A percentile compares a stretch with the other conserved stretches of the same genome.
Conservation (phyloP, 2,329 filamentous ascomycete genomes). For the Stachybotrys chartarum region DNA sequence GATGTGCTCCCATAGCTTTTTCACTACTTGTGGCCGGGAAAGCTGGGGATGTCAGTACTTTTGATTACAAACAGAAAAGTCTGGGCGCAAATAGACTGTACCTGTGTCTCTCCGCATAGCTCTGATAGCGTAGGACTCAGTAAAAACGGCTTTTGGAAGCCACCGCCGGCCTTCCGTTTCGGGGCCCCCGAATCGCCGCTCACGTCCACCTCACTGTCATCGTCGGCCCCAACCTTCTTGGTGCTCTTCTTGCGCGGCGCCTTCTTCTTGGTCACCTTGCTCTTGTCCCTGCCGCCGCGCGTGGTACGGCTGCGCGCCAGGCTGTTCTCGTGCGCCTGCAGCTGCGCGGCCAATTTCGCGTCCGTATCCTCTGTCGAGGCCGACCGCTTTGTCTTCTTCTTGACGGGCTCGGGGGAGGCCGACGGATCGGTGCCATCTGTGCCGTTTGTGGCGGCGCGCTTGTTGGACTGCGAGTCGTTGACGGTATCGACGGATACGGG, state of each 20-base stretch:
- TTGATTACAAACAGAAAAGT: not conserved
- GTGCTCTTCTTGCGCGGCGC: conserved; percentile 61
- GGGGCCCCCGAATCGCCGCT: conserved; percentile 50
- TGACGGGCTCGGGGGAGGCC: conserved; percentile 35
- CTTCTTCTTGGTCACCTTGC: conserved; percentile 57
- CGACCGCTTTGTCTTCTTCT: conserved; percentile 63
- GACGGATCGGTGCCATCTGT: conserved; percentile 40
- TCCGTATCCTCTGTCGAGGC: conserved; percentile 64
- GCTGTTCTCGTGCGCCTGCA: conserved; percentile 89
- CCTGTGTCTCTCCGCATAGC: conserved; percentile 62
- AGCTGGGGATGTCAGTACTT: conserved; percentile 46
- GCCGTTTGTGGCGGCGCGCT: conserved; percentile 25
- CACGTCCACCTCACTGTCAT: conserved; percentile 70
- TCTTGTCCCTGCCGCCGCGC: conserved; percentile 61
- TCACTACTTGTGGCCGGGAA: conserved; percentile 90
- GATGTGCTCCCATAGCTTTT: conserved; percentile 94
- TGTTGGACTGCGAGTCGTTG: conserved; percentile 21
- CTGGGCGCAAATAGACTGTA: conserved; percentile 26
- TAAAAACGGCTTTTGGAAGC: conserved; percentile 83
- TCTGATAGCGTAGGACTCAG: conserved; percentile 64
- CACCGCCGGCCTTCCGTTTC: conserved; percentile 80
- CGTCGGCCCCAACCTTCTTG: conserved; percentile 68
- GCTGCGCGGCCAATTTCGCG: conserved; percentile 74
- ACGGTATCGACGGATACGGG: conserved; percentile 26
- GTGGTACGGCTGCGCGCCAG: conserved; percentile 62